Base-by-base conservation (phyloP, 768 basidiomycete species). In the Boletales sp. region DNA sequence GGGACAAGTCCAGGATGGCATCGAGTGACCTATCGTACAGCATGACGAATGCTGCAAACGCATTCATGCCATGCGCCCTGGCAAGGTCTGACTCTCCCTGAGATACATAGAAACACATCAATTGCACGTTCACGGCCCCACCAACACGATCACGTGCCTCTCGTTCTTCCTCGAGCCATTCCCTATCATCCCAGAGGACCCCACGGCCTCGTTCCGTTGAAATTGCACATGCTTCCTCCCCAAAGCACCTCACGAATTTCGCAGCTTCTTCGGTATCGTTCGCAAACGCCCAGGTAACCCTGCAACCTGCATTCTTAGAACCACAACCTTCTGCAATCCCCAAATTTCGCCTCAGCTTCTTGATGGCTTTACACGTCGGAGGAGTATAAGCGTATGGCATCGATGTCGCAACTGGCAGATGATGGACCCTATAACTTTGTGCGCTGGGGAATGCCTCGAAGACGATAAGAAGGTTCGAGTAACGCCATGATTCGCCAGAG, bases 291-390 rank as follows among this genome's bases (percentile, higher is more conserved):
- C 76, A 79, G 39, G 70, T 64, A 9, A 90, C 65, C 6, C 46
- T 53, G 17, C 80, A 77, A 0, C 52, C 66, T 14, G 60, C 44
- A 14, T 75, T 57, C 62, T 83, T 84, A 39, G 72, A 73, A 40
- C 74, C 74, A 54, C 73, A 83, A 2, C 77, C 86, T 52, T 84
- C 84, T 1, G 79, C 73, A 14, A 92, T 80, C 19, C 66, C 74
- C 19, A 90, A 45, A 53, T 82, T 79, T 46, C 89, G 71, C 49
- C 80, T 70, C 29, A 92, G 75, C 61, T 79, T 86, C 65, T 79
- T 83, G 57, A 90, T 69, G 0, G 86, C 82, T 55, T 85, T 89
- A 48, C 87, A 56, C 35, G 86, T 76, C 0, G 86, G 83, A 3
- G 81, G 80, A 0, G 85, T 79, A 59, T 84, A 88, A 0, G 82